Percentiles rank a stretch among this genome's conserved stretches.
Evolutionary conservation across 2,329 filamentous ascomycete genomes (phyloP).

Genomic region (Lecanosticta acicola): DNA sequence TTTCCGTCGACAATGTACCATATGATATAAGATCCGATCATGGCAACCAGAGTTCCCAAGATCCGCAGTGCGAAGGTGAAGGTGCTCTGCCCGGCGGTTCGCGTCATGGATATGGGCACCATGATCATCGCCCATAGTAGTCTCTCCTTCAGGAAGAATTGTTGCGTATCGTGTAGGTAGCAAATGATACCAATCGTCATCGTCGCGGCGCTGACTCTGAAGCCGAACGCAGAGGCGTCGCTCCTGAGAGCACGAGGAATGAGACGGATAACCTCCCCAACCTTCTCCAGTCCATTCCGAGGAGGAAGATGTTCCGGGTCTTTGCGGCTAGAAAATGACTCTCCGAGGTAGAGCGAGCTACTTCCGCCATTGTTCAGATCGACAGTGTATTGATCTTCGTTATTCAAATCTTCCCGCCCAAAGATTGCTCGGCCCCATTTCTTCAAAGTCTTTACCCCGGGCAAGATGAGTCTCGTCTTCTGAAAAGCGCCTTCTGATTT

Average conservation of each 20-base stretch:
- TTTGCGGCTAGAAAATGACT: conserved; percentile 56
- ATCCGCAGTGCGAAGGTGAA: conserved; percentile 62
- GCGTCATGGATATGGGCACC: conserved; percentile 61
- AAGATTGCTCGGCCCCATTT: conserved; percentile 61
- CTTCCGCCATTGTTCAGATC: conserved; percentile 51
- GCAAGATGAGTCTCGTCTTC: conserved; percentile 59
- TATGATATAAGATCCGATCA: conserved; percentile 60
- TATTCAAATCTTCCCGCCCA: conserved; percentile 48
- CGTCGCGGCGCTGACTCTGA: conserved; percentile 65
- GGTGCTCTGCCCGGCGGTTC: conserved; percentile 64
- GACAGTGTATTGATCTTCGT: conserved; percentile 50
- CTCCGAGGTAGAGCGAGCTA: conserved; percentile 58
- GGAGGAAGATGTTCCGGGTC: conserved; percentile 72
- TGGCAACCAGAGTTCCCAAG: conserved; percentile 58
- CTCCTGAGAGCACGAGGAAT: conserved; percentile 58
- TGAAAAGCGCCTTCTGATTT: conserved; percentile 59
- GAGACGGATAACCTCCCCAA: conserved; percentile 56
- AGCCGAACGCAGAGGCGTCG: conserved; percentile 61
- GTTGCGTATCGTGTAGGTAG: conserved; percentile 57
- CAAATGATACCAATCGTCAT: conserved; percentile 65
- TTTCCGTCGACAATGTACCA: conserved; percentile 66
- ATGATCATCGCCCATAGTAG: conserved; percentile 76
- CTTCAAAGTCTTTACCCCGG: conserved; percentile 54
- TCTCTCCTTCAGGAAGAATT: conserved; percentile 63
- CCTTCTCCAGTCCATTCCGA: conserved; percentile 51